Evolutionary conservation across 1,139 yeast genomes (phyloP).

Genomic region (Hyphopichia wangnamkhiaoensis): DNA sequence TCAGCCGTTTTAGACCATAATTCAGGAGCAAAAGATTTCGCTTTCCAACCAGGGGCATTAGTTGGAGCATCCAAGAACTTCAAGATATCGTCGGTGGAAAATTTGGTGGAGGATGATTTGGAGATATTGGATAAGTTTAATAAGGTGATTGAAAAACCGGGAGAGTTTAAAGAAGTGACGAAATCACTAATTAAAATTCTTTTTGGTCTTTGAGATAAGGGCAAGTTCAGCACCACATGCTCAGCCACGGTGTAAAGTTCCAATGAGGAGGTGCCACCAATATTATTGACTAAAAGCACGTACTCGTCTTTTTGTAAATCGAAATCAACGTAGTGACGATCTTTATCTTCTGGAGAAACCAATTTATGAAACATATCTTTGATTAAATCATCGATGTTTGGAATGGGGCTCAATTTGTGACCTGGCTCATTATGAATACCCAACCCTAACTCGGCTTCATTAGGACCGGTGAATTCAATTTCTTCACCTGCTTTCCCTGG

Average conservation of each 20-base stretch:
- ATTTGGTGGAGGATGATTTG: slow-evolving; percentile 35
- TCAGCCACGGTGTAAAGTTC: slow-evolving; percentile 70
- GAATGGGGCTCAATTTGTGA: slow-evolving; percentile 68
- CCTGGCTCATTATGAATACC: slow-evolving; percentile 98
- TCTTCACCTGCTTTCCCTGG: slow-evolving; percentile 71
- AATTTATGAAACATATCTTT: slow-evolving; percentile 55
- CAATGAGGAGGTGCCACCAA: slow-evolving; percentile 83
- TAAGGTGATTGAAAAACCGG: slow-evolving; percentile 85
- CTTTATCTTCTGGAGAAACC: slow-evolving; percentile 54
- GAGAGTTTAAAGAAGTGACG: slow-evolving; percentile 85
- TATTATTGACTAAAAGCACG: slow-evolving; percentile 69
- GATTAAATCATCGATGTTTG: slow-evolving; percentile 59
- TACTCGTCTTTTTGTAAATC: slow-evolving; percentile 58
- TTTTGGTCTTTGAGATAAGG: slow-evolving; percentile 54
- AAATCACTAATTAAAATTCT: slow-evolving; percentile 72
- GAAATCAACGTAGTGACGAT: slow-evolving; percentile 73
- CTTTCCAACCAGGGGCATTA: slow-evolving; percentile 82
- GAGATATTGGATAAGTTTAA: slow-evolving; percentile 56
- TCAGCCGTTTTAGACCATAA: slow-evolving; percentile 23
- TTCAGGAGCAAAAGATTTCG: slow-evolving; percentile 27
- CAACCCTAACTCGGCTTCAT: slow-evolving; percentile 87
- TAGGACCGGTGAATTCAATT: slow-evolving; percentile 37
- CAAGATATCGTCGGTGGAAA: slow-evolving; percentile 31
- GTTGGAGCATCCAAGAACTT: slow-evolving; percentile 67
- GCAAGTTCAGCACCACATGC: slow-evolving; percentile 44